Evolutionary conservation across 2,329 filamentous ascomycete genomes (phyloP), one percentile per base, ranked within the genome.

Genomic region (Talaromyces funiculosus): DNA sequence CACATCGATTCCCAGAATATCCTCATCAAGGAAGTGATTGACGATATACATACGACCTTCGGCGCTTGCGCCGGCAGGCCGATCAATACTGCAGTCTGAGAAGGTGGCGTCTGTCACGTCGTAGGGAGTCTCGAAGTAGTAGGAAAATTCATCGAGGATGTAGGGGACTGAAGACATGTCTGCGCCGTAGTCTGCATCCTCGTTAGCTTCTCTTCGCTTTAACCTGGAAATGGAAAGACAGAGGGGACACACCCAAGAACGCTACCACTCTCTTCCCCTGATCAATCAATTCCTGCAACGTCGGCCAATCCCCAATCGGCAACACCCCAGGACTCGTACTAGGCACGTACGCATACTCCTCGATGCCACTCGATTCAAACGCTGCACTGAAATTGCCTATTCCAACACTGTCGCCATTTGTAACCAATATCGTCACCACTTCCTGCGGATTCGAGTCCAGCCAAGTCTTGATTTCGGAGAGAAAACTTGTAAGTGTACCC

Each of bases 361-460:
- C 62, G n/a, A 76, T 67, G 5, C 72, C 73, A 29, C 67, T 70
- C 24, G 63, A 64, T 3, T 62, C 56, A 59, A 77, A 76, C 1
- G 68, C 69, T 45, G 71, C 65, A 4, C 68, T 71, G 40, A 77
- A 77, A 16, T 67, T 61, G 29, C 62, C 63, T 8, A 75, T 66
- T 20, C 67, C 63, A 12, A 75, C 57, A 9, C 64, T 66, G 53
- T 89, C 86, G 4, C 76, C 78, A 66, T 89, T 88, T 4, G 85
- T 87, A 51, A 89, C 73, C 10, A 89, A 78, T 54, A 89, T 68
- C 0, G 84, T 86, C 12, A 88, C 78, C 6, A 88, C 84, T 61
- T 89, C 86, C 59, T 85, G 73, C 4, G 81, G 74, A 64, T 89
- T 80, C 18, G 60, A 59, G 53, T 84, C 82, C 64, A 90, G 75